Evolutionary conservation across 2,329 filamentous ascomycete species (phyloP).

Genomic region (Botrytis squamosa): DNA sequence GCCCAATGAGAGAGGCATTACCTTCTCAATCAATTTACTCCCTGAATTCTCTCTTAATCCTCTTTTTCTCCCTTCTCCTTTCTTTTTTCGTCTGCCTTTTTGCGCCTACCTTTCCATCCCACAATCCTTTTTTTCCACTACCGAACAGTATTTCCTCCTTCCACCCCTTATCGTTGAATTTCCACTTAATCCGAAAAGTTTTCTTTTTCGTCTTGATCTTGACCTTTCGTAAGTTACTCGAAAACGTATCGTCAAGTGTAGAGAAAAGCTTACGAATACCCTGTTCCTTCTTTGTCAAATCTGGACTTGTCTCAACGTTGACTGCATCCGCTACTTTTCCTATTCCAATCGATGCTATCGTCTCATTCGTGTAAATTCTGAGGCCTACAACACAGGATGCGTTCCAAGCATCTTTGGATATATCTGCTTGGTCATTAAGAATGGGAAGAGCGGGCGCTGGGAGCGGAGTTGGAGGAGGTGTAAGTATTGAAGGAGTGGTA

Average conservation of each 20-base stretch:
- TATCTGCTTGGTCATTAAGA: not conserved
- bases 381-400: slow-evolving; percentile 6
- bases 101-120: not conserved
- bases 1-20: not conserved
- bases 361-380: slow-evolving; percentile 2
- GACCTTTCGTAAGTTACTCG: not conserved
- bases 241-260: not conserved
- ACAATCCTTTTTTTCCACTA: too few relatives aligned
- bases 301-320: not conserved
- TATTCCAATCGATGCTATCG: not conserved
- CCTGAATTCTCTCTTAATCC: not conserved
- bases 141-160: not conserved
- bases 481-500: not conserved
- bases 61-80: not conserved
- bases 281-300: too few relatives aligned
- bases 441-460: not conserved
- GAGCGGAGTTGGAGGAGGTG: not conserved
- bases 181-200: not conserved
- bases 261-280: not conserved
- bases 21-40: not conserved
- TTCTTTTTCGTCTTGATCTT: slow-evolving; percentile 6
- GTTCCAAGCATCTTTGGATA: not conserved
- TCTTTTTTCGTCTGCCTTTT: not conserved
- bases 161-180: not conserved
- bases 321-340: not conserved